A percentile compares a stretch with the other conserved stretches of the same genome.
phyloP scores from a whole-genome alignment of 129 eudicot genomes.

The Apium graveolens region DNA sequence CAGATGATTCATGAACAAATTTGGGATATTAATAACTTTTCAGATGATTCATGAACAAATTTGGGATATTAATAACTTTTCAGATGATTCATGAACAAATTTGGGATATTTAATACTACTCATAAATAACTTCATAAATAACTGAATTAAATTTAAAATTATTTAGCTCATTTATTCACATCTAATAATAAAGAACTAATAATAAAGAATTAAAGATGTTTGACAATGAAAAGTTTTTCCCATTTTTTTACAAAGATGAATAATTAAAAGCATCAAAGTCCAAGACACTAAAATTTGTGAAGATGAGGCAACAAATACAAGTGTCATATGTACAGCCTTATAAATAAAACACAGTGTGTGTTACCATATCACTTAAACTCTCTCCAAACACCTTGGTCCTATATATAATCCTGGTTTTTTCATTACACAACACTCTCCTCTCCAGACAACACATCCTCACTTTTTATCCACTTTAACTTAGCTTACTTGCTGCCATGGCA shows the following conservation, averaged over 20 bases:
- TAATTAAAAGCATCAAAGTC: background rate
- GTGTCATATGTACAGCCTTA: slow-evolving; percentile 40
- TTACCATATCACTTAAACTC: slow-evolving; percentile 1
- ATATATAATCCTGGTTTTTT: background rate
- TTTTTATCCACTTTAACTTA: background rate
- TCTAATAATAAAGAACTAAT: too few relatives aligned
- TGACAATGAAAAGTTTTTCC: too few relatives aligned
- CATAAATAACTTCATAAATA: too few relatives aligned
- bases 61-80: too few relatives aligned
- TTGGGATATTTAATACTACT: too few relatives aligned
- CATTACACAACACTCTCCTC: slow-evolving; percentile 16
- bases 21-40: too few relatives aligned
- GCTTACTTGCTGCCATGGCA: slow-evolving; percentile 49
- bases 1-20: too few relatives aligned
- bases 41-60: too few relatives aligned
- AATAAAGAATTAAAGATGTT: too few relatives aligned
- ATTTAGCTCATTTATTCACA: too few relatives aligned
- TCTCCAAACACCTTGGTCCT: background rate
- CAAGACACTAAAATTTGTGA: background rate
- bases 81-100: too few relatives aligned
- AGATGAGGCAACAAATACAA: slow-evolving; percentile 18
- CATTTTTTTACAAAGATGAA: background rate
- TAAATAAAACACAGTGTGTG: background rate
- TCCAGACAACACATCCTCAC: slow-evolving; percentile 3
- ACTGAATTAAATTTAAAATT: too few relatives aligned